Conservation (phyloP, 1,284 basidiomycete genomes). For the Afroboletus lepidellus region DNA sequence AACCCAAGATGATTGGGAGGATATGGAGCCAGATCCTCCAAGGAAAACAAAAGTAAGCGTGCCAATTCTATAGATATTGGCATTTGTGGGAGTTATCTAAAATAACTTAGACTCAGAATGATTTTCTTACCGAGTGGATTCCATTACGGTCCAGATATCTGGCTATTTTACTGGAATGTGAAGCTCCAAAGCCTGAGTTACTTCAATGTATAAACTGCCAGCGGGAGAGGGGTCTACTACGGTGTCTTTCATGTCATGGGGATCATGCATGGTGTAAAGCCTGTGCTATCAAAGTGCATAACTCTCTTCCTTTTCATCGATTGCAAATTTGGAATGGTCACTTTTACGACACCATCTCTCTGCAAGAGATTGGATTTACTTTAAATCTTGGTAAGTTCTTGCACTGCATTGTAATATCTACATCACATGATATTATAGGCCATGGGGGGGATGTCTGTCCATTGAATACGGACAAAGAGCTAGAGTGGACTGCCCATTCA, state of each 20-base stretch:
- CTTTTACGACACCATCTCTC: background rate
- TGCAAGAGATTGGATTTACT: background rate
- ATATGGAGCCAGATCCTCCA: too few species aligned
- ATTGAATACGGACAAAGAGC: background rate
- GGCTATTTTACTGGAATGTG: background rate
- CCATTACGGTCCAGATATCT: background rate
- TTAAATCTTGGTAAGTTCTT: too few species aligned
- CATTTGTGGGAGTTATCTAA: too few species aligned
- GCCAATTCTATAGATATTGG: too few species aligned
- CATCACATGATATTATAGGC: too few species aligned
- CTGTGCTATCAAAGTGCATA: background rate
- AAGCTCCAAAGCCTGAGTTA: too few species aligned
- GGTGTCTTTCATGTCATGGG: background rate
- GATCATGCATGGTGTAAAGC: background rate
- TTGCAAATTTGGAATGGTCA: background rate
- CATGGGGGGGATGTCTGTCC: background rate
- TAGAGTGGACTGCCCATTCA: background rate
- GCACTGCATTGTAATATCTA: too few species aligned
- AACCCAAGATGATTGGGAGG: too few species aligned
- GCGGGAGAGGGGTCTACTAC: too few species aligned
- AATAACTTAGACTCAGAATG: background rate
- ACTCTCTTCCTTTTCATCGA: background rate
- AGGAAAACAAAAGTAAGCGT: too few species aligned
- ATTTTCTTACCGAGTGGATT: background rate
- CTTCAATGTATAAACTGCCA: too few species aligned